Evolutionary conservation across 495 filamentous ascomycete genomes (phyloP).

Genomic region (Penicillium coprophilum): DNA sequence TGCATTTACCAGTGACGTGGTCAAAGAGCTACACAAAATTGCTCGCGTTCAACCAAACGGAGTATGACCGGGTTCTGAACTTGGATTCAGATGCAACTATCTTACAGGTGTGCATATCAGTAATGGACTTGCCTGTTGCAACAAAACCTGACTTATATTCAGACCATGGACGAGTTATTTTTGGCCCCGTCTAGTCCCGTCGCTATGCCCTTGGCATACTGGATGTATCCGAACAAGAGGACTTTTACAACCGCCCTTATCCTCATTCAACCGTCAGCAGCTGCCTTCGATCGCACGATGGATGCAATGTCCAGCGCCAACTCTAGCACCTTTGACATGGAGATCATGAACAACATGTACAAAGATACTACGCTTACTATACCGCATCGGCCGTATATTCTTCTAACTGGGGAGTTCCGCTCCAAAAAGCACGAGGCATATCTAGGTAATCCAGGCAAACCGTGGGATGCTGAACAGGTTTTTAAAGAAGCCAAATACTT

Average conservation of each 20-base stretch:
- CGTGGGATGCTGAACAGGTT: slow-evolving; percentile 59
- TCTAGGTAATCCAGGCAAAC: slow-evolving; percentile 51
- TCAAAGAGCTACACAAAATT: slow-evolving; percentile 60
- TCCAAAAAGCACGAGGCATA: slow-evolving; percentile 51
- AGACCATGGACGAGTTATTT: slow-evolving; percentile 65
- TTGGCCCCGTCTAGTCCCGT: slow-evolving; percentile 51
- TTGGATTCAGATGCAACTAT: slow-evolving; percentile 63
- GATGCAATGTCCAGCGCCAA: slow-evolving; percentile 28
- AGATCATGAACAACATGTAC: slow-evolving; percentile 62
- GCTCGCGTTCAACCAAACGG: slow-evolving; percentile 62
- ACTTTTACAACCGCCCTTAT: slow-evolving; percentile 55
- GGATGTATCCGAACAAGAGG: slow-evolving; percentile 48
- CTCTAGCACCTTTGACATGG: slow-evolving; percentile 14
- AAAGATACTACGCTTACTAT: slow-evolving; percentile 57
- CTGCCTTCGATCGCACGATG: slow-evolving; percentile 49
- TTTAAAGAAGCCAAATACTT: slow-evolving; percentile 63
- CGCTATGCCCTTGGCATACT: slow-evolving; percentile 63
- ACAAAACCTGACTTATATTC: background rate
- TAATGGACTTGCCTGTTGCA: background rate
- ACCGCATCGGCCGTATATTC: slow-evolving; percentile 63
- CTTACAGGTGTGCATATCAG: slow-evolving; percentile 29
- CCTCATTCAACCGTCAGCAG: slow-evolving; percentile 53
- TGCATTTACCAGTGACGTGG: slow-evolving; percentile 42
- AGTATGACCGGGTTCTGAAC: slow-evolving; percentile 58
- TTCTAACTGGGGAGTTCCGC: slow-evolving; percentile 65